Evolutionary conservation across 2,329 filamentous ascomycete species (phyloP).

Genomic region (Sclerotinia minor): DNA sequence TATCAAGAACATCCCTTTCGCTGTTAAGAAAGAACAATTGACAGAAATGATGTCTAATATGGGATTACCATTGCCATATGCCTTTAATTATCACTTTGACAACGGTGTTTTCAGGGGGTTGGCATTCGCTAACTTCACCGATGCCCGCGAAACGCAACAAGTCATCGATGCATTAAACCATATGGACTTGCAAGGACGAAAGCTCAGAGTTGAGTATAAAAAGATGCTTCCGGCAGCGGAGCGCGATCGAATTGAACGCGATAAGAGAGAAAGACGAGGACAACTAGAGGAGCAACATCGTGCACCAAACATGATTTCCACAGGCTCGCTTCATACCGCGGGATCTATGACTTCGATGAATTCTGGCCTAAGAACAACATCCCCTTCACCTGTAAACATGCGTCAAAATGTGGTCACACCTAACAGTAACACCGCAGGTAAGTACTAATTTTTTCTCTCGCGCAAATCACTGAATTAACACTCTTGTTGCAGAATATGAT

Average conservation of each 20-base stretch:
- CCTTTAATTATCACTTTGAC: constrained; percentile 99
- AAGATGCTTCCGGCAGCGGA: constrained; percentile 97
- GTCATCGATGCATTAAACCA: constrained; percentile 96
- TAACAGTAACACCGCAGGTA: constrained; percentile 29
- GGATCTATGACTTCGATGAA: constrained; percentile 74
- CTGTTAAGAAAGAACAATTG: constrained; percentile 94
- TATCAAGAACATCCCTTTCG: constrained; percentile 99
- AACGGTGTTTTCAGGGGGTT: constrained; percentile 94
- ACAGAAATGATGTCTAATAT: constrained; percentile 92
- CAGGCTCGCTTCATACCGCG: constrained; percentile 67
- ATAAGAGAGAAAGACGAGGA: constrained; percentile 93
- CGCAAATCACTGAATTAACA: constrained; percentile 8
- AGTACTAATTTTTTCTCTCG: constrained; percentile 20
- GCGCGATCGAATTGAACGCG: constrained; percentile 90
- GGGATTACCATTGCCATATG: constrained; percentile 90
- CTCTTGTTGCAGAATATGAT: constrained; percentile 60
- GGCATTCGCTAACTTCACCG: constrained; percentile 98
- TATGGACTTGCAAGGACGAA: constrained; percentile 90
- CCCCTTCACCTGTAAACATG: constrained; percentile 41
- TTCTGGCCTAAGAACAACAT: constrained; percentile 54
- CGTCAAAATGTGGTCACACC: constrained; percentile 25
- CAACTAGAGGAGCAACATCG: constrained; percentile 97
- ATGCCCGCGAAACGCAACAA: constrained; percentile 84
- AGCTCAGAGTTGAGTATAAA: constrained; percentile 96
- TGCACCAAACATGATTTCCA: constrained; percentile 50